These are phyloP conservation scores for Trichoderma oligosporum DNA, from an alignment of 2,329 filamentous ascomycete species.

Conservation along the genomic window DNA sequence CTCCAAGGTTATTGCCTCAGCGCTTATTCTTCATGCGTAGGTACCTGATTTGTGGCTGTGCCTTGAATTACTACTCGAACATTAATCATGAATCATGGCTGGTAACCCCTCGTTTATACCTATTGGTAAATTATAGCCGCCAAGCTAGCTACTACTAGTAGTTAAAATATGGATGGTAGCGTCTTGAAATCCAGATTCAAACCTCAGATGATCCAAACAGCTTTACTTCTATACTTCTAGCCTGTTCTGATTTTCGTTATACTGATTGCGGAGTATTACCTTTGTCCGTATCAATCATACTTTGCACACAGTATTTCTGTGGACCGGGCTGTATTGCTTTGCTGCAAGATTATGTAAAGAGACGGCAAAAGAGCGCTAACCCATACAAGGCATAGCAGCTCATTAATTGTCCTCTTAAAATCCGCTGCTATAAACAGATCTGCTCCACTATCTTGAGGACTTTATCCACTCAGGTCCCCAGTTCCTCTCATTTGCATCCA, in stretches of 20 bases:
- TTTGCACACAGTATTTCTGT: no score
- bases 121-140: not conserved
- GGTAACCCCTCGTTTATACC: conserved; percentile 4
- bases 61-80: not conserved
- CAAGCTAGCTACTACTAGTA: not conserved
- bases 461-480: conserved; percentile 7
- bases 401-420: not conserved
- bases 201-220: no score
- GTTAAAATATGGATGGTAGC: not conserved
- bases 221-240: no score
- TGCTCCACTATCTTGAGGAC: not conserved
- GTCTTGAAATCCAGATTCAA: not conserved
- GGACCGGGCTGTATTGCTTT: no score
- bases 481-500: conserved; percentile 9
- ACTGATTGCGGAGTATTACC: no score
- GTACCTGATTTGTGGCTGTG: conserved; percentile 3
- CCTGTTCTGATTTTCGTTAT: no score
- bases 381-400: not conserved
- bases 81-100: no score
- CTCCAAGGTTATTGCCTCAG: not conserved
- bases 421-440: conserved; percentile 13
- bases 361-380: not conserved
- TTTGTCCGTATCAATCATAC: not conserved
- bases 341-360: conserved; percentile 2
- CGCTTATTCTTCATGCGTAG: not conserved